A percentile compares a stretch with the other conserved stretches of the same genome.
Evolutionary conservation across 257 asterid species (phyloP).

Genomic region (Scutellaria barbata): DNA sequence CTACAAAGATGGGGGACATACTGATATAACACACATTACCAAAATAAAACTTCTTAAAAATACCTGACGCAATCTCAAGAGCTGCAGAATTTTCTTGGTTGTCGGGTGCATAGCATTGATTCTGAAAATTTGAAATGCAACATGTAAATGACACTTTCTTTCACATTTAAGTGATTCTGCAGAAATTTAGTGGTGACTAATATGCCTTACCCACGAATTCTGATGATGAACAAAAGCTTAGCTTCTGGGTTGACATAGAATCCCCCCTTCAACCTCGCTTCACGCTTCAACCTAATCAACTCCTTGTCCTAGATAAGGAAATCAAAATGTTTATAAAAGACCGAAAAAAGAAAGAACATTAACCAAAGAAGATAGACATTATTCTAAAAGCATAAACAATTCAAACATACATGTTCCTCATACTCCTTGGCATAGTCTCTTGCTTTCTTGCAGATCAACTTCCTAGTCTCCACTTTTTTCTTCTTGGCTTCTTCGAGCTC

Average conservation of each 20-base stretch:
- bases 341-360: background rate
- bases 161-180: background rate
- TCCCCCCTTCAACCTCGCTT: constrained; percentile 85
- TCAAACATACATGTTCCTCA: constrained; percentile 46
- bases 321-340: background rate
- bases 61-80: constrained; percentile 72
- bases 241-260: constrained; percentile 80
- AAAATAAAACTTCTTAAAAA: background rate
- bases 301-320: constrained; percentile 51
- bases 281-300: constrained; percentile 67
- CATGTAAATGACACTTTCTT: background rate
- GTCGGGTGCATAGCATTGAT: constrained; percentile 74
- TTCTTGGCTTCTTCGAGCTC: constrained; percentile 56
- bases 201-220: constrained; percentile 71
- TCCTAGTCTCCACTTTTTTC: constrained; percentile 55
- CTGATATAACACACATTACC: too few species aligned
- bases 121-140: constrained; percentile 36
- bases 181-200: background rate
- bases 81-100: constrained; percentile 76
- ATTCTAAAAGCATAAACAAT: background rate
- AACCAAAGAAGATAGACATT: too few species aligned
- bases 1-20: background rate
- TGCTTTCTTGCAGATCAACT: constrained; percentile 55
- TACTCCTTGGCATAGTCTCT: constrained; percentile 60
- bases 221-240: constrained; percentile 60